Conservation (phyloP, 1,284 basidiomycete species). For the Cryptococcus depauperatus region DNA sequence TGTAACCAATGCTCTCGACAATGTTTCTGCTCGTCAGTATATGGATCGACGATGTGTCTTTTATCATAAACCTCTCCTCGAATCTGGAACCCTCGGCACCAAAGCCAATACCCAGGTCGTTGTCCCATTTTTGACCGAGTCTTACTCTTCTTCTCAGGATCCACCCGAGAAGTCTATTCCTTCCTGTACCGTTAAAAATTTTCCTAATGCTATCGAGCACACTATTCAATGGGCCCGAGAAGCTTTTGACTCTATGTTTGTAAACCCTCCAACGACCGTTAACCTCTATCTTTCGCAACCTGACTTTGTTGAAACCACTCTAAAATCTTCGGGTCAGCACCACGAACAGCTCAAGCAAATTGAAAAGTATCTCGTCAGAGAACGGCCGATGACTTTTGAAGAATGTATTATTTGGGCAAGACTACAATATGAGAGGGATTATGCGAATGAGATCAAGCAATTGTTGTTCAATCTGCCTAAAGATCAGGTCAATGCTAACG, state of each 20-base stretch:
- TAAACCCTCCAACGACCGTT: conserved; percentile 88
- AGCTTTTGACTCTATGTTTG: conserved; percentile 87
- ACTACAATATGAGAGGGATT: conserved; percentile 90
- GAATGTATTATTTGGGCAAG: conserved; percentile 98
- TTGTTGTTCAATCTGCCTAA: conserved; percentile 89
- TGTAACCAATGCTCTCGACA: conserved; percentile 99
- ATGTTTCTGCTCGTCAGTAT: conserved; percentile 90
- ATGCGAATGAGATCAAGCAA: conserved; percentile 88
- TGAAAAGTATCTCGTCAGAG: conserved; percentile 78
- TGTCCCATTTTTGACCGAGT: conserved; percentile 91
- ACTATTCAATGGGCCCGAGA: conserved; percentile 99
- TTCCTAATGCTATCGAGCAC: conserved; percentile 97
- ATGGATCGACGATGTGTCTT: conserved; percentile 99
- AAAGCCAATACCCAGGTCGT: conserved; percentile 98
- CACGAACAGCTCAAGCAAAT: conserved; percentile 88
- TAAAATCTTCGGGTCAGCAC: conserved; percentile 84
- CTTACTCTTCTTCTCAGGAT: conserved; percentile 96
- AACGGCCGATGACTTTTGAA: conserved; percentile 90
- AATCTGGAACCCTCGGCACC: conserved; percentile 96
- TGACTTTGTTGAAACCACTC: conserved; percentile 84
- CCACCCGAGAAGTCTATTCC: conserved; percentile 98
- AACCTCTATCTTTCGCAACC: conserved; percentile 96
- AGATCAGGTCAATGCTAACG: conserved; percentile 79
- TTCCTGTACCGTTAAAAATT: conserved; percentile 98
- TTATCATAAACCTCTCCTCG: conserved; percentile 91